Evolutionary conservation across 192 early-diverging fungal species (phyloP).

Genomic region (Kickxella alabastrina): DNA sequence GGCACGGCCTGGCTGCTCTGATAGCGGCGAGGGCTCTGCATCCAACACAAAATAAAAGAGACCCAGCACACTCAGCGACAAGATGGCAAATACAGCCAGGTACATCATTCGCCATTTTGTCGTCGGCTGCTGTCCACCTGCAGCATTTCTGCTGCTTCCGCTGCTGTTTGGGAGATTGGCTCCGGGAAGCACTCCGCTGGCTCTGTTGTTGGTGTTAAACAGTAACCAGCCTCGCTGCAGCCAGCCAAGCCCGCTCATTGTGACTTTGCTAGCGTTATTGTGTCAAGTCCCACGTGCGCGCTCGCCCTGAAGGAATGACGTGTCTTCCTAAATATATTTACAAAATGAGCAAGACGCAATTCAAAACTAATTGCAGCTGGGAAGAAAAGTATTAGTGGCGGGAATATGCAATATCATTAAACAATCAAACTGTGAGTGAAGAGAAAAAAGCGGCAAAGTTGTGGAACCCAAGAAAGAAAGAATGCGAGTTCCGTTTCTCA

Average conservation of each 20-base stretch:
- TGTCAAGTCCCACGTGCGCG: no score
- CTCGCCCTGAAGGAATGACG: no score
- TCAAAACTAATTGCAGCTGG: no score
- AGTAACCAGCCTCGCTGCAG: background rate
- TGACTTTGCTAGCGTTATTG: no score
- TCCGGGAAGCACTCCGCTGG: background rate
- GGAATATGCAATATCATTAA: no score
- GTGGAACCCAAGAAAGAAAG: no score
- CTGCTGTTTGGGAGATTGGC: background rate
- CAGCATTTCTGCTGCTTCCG: background rate
- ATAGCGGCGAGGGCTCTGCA: background rate
- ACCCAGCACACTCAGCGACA: conserved; percentile 13
- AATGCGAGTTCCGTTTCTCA: no score
- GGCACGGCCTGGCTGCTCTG: conserved; percentile 4
- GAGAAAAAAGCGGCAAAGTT: no score
- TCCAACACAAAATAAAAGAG: conserved; percentile 3
- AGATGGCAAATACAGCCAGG: conserved; percentile 2
- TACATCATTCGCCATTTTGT: background rate
- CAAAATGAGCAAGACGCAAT: no score
- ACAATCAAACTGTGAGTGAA: no score
- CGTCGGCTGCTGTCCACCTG: background rate
- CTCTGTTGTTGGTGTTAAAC: background rate
- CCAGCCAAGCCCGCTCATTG: background rate
- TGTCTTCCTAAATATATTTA: no score
- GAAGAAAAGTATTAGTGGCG: no score